These are phyloP conservation scores for Bothriochloa decipiens DNA, from an alignment of 176 grass and related monocot genomes.

Conservation along the genomic window DNA sequence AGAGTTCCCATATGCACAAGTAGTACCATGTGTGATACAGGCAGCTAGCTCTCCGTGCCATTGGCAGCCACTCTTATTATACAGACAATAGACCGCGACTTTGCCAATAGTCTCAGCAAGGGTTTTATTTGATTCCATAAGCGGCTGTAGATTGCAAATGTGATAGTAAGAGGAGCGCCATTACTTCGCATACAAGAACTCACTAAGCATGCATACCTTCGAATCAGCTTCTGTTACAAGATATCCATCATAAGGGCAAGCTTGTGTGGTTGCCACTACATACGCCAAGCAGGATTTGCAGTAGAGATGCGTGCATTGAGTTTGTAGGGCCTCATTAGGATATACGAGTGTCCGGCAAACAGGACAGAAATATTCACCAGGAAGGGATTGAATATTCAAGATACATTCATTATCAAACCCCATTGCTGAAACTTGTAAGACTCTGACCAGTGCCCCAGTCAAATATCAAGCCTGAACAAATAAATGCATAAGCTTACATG, in stretches of 20 bases:
- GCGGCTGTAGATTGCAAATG: conserved; percentile 61
- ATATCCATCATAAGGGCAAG: conserved; percentile 97
- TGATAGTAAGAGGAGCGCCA: not conserved
- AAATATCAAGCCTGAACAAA: conserved; percentile 43
- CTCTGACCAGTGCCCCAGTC: conserved; percentile 15
- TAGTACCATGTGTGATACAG: conserved; percentile 66
- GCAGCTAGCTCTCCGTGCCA: conserved; percentile 95
- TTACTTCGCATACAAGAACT: conserved; percentile 22
- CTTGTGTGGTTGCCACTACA: conserved; percentile 84
- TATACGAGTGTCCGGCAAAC: conserved; percentile 96
- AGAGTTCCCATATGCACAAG: conserved; percentile 83
- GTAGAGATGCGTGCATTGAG: conserved; percentile 98
- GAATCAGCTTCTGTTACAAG: conserved; percentile 95
- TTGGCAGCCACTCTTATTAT: conserved; percentile 88
- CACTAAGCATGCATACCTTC: conserved; percentile 56
- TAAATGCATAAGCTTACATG: conserved; percentile 8
- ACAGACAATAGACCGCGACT: conserved; percentile 81
- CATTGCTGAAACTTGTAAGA: conserved; percentile 43
- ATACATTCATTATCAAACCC: conserved; percentile 98
- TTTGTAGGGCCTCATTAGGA: conserved; percentile 85
- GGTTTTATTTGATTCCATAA: conserved; percentile 77
- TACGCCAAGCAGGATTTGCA: conserved; percentile 96
- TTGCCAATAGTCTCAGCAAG: conserved; percentile 81
- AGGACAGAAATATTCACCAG: conserved; percentile 99
- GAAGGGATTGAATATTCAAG: conserved; percentile 85